These are phyloP conservation scores for Grosmannia huntii DNA, from an alignment of 2,329 filamentous ascomycete species.

Conservation along the genomic window DNA sequence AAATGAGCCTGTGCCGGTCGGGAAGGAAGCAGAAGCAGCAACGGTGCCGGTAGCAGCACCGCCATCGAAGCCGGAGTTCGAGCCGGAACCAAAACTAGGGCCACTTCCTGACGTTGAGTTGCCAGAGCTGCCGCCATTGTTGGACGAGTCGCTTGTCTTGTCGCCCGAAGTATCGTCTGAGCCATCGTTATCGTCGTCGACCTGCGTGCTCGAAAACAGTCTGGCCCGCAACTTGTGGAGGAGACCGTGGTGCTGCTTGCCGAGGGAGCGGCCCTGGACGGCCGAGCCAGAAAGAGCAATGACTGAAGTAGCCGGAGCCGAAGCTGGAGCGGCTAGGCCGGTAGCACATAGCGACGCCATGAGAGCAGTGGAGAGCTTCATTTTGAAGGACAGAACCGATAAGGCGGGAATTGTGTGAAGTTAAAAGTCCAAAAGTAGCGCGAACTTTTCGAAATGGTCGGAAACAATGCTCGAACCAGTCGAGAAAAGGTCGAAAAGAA, in stretches of 20 bases:
- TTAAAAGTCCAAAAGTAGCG: background rate
- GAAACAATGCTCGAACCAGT: background rate
- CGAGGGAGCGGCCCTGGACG: background rate
- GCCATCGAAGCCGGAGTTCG: background rate
- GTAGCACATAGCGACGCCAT: background rate
- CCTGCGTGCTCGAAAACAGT: background rate
- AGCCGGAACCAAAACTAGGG: background rate
- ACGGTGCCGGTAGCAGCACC: background rate
- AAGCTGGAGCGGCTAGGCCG: background rate
- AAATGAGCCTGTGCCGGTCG: background rate
- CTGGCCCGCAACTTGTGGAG: background rate
- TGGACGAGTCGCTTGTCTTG: background rate
- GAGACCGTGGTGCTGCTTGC: background rate
- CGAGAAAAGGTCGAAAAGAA: background rate
- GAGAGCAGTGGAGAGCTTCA: background rate
- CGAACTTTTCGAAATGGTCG: background rate
- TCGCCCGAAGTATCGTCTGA: too few species aligned
- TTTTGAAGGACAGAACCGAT: background rate
- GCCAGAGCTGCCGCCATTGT: background rate
- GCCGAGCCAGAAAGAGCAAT: background rate
- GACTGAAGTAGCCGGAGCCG: background rate
- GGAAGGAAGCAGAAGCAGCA: background rate
- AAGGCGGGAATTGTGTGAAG: background rate
- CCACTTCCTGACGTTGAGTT: background rate
- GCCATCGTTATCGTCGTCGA: background rate